Percentiles rank a stretch among this genome's conserved stretches.
phyloP scores from a whole-genome alignment of 495 filamentous ascomycete species.

The Cercophora newfieldiana region DNA sequence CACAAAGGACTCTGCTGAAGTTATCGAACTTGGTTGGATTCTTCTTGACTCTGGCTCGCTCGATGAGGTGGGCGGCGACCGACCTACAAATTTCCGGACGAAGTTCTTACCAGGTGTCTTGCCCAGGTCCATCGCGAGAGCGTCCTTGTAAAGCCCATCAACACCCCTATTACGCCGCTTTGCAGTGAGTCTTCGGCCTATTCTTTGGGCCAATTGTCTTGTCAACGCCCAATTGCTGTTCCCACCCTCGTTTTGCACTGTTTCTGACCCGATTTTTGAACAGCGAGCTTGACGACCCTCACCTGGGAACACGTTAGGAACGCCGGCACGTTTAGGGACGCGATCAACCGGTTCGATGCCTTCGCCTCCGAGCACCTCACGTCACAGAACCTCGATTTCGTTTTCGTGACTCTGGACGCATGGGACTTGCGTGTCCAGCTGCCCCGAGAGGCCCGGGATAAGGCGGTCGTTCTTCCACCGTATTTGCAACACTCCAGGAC shows the following conservation, averaged over 20 bases:
- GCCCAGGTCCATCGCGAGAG: constrained; percentile 86
- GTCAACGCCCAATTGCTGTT: constrained; percentile 16
- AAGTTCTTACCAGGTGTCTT: constrained; percentile 20
- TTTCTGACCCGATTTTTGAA: constrained; percentile 28
- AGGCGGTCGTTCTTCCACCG: constrained; percentile 92
- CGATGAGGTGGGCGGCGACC: constrained; percentile 70
- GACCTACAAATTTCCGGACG: constrained; percentile 5
- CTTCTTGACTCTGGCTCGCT: constrained; percentile 85
- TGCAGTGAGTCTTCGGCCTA: constrained; percentile 77
- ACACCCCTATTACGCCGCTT: constrained; percentile 95
- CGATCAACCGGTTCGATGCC: constrained; percentile 88
- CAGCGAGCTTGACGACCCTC: constrained; percentile 93
- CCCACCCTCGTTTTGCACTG: not conserved
- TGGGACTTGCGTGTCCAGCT: constrained; percentile 99
- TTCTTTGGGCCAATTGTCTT: constrained; percentile 6
- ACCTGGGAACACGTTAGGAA: constrained; percentile 99
- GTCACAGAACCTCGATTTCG: constrained; percentile 85
- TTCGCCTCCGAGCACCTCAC: constrained; percentile 88
- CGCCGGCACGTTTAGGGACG: constrained; percentile 94
- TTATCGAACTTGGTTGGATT: constrained; percentile 98
- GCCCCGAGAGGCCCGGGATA: constrained; percentile 94
- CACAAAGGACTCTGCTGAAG: constrained; percentile 97
- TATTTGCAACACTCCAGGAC: constrained; percentile 97
- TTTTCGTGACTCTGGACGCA: constrained; percentile 95
- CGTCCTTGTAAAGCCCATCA: constrained; percentile 95